Conservation (phyloP, 2,329 filamentous ascomycete species). For the Alternaria gansuensis region DNA sequence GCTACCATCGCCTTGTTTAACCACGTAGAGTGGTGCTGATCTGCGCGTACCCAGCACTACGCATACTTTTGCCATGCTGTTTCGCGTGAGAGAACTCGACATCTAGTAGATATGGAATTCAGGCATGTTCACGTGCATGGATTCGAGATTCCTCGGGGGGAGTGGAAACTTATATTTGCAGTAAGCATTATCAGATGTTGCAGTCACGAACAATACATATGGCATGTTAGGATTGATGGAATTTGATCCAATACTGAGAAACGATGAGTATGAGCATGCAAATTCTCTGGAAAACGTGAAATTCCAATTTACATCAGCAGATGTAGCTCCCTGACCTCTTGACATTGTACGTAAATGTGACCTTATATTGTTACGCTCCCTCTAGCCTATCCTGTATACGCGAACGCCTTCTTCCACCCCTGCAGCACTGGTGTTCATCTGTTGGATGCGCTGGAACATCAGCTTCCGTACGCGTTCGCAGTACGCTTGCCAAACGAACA, state of each 20-base stretch:
- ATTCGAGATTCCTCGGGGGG: background rate
- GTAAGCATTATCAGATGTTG: background rate
- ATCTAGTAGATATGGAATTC: background rate
- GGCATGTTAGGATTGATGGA: background rate
- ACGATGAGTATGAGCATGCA: background rate
- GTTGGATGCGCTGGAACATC: background rate
- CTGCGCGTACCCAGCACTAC: background rate
- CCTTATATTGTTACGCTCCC: background rate
- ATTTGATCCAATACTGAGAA: background rate
- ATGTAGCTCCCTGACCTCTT: background rate
- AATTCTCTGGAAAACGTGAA: background rate
- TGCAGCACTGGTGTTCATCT: background rate
- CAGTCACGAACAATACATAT: background rate
- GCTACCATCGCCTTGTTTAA: background rate
- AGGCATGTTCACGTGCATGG: background rate
- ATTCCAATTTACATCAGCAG: background rate
- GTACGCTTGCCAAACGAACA: slow-evolving; percentile 14
- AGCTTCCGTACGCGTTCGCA: background rate
- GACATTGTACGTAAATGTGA: background rate
- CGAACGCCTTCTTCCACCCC: background rate
- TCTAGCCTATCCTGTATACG: background rate
- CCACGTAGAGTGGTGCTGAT: background rate
- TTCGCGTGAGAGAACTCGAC: background rate
- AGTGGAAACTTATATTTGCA: background rate
- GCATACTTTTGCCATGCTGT: background rate